Percentiles rank a stretch among this genome's conserved stretches.
Conservation (phyloP, 2,329 filamentous ascomycete genomes). For the Fusarium fracticaudum region DNA sequence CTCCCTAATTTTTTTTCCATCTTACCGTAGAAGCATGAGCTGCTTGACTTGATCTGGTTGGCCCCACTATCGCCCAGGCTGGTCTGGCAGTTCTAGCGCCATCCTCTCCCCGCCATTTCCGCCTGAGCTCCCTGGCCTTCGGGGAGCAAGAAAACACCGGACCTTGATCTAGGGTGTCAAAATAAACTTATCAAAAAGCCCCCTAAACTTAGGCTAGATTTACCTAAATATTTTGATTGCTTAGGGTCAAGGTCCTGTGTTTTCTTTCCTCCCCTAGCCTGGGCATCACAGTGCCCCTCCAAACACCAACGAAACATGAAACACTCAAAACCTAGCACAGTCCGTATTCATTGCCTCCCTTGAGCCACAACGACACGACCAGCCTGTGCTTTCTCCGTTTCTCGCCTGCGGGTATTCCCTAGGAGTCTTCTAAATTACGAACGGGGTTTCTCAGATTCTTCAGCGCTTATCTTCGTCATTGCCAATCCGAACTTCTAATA, state of each 20-base stretch:
- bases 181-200: too few relatives aligned
- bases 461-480: conserved; percentile 1
- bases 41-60: conserved; percentile 22
- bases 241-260: too few relatives aligned
- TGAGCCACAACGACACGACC: conserved; percentile 6
- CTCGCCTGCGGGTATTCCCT: neutral
- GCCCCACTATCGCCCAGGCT: conserved; percentile 12
- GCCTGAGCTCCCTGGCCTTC: neutral
- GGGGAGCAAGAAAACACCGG: too few relatives aligned
- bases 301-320: conserved; percentile 23
- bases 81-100: conserved; percentile 19
- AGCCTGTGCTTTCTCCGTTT: neutral
- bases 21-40: neutral
- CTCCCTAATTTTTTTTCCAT: neutral
- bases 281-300: conserved; percentile 25
- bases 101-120: conserved; percentile 28
- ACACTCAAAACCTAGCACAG: neutral
- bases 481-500: conserved; percentile 12
- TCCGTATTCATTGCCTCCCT: conserved; percentile 22
- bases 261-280: neutral
- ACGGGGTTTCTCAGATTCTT: neutral
- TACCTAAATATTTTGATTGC: too few relatives aligned
- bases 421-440: neutral
- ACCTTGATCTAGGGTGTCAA: too few relatives aligned
- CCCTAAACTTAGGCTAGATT: too few relatives aligned